These are phyloP conservation scores for Mycotypha africana DNA, from an alignment of 371 early-diverging fungal species.

Conservation along the genomic window DNA sequence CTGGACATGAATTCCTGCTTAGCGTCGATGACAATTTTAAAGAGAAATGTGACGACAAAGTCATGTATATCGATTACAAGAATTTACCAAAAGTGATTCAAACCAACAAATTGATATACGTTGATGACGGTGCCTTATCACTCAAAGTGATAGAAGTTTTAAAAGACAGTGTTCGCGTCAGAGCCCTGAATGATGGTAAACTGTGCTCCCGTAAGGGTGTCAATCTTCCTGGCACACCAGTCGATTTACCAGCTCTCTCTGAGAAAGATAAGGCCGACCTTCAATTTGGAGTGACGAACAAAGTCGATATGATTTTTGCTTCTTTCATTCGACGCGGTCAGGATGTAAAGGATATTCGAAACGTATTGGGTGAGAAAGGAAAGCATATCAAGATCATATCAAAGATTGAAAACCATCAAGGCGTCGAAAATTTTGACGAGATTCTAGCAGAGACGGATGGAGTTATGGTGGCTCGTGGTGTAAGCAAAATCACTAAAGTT, in stretches of 20 bases:
- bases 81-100: conserved; percentile 78
- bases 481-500: no score
- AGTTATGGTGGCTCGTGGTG: conserved; percentile 98
- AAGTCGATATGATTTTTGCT: conserved; percentile 95
- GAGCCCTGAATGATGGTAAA: conserved; percentile 68
- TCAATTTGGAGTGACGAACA: conserved; percentile 87
- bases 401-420: conserved; percentile 96
- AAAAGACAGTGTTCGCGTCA: conserved; percentile 40
- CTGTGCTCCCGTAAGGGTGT: conserved; percentile 83
- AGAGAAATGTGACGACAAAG: conserved; percentile 62
- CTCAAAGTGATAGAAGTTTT: conserved; percentile 33
- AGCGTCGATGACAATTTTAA: conserved; percentile 68
- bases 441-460: conserved; percentile 94
- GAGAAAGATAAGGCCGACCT: conserved; percentile 94
- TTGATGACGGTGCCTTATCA: conserved; percentile 82
- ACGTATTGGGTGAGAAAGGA: conserved; percentile 71
- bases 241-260: conserved; percentile 90
- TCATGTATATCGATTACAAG: conserved; percentile 83
- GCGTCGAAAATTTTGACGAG: conserved; percentile 95
- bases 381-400: conserved; percentile 87
- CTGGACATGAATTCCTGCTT: conserved; percentile 80
- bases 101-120: conserved; percentile 78
- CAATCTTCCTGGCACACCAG: conserved; percentile 78
- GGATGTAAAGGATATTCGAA: conserved; percentile 82
- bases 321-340: conserved; percentile 92